Conservation (phyloP, 2,329 filamentous ascomycete genomes). For the Lachnellula arida region DNA sequence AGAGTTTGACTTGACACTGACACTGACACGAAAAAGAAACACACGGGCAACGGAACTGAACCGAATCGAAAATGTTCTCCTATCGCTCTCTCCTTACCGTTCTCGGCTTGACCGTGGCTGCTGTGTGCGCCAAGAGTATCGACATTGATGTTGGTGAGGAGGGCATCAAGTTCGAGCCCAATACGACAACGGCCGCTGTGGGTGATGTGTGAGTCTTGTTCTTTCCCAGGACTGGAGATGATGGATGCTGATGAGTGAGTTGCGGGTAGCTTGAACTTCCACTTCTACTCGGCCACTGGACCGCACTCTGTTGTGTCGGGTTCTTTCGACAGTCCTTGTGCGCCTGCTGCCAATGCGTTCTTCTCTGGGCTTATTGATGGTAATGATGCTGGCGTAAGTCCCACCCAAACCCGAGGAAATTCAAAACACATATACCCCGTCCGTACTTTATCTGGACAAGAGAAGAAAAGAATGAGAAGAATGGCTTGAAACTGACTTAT, state of each 20-base stretch:
- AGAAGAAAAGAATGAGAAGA: not conserved
- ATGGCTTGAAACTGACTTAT: not conserved
- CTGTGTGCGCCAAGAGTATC: conserved; percentile 2
- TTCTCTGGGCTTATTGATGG: conserved; percentile 17
- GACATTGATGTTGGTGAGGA: conserved; percentile 12
- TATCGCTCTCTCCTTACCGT: not conserved
- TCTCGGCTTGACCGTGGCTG: not conserved
- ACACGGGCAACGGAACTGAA: too few relatives aligned
- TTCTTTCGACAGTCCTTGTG: conserved; percentile 30
- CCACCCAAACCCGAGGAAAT: not conserved
- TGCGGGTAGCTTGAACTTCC: conserved; percentile 18
- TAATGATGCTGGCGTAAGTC: conserved; percentile 14
- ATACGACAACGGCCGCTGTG: conserved; percentile 42
- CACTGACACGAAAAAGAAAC: too few relatives aligned
- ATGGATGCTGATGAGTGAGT: conserved; percentile 39
- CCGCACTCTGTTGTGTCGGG: conserved; percentile 45
- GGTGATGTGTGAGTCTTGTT: conserved; percentile 30
- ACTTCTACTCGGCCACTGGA: conserved; percentile 46
- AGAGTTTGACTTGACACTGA: too few relatives aligned
- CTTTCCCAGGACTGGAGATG: too few relatives aligned
- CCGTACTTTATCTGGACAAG: not conserved
- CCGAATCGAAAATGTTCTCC: not conserved
- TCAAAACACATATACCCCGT: not conserved
- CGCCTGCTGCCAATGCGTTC: conserved; percentile 21
- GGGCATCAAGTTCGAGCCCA: conserved; percentile 43